Evolutionary conservation across 2,329 filamentous ascomycete genomes (phyloP), one percentile per base, ranked within the genome.

Genomic region (Ceratocystis ficicola): DNA sequence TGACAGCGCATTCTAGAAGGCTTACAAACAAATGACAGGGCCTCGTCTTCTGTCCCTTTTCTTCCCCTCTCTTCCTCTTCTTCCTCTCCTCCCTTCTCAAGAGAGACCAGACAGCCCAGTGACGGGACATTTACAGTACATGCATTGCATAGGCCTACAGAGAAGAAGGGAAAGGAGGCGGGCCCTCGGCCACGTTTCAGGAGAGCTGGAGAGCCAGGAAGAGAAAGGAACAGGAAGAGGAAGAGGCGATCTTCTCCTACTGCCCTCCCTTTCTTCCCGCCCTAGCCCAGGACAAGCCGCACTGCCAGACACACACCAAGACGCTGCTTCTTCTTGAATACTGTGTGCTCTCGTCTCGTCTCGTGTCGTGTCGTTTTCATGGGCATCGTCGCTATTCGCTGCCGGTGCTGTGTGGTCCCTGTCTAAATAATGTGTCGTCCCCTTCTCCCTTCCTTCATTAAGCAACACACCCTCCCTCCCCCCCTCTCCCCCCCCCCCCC

Each of bases 141-240:
- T 41, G 36, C 36, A 36, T 52, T 22, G n/a, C 48, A 52, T 8
- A 52, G 15, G 22, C 25, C 22, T 17, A 55, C 50, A 55, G 25
- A 28, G 52, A 28, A 7, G 20, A 48, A 22, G 46, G 48, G 48
- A 63, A 66, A 63, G 65, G 61, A 63, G 65, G 65, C 61, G 50
- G 60, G 48, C 55, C 65, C 61, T 64, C 65, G 65, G 65, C 65
- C 65, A 66, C 65, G 65, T 66, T 66, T 66, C 65, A 66, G 65
- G 65, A 66, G 65, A 66, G 52, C 64, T 62, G 64, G 60, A 66
- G 60, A 62, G 60, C 44, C 50, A 30, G 32, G 32, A 41, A 41
- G 36, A 50, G 48, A 59, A 44, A 44, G 25, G 20, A 22, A 25
- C 20, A 28, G 44, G 12, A 44, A 62, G 10, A 46, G 32, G 44